A percentile compares a stretch with the other conserved stretches of the same genome.
Evolutionary conservation across 208 protist genomes (phyloP).

Genomic region (Wallacemonas rigidus): DNA sequence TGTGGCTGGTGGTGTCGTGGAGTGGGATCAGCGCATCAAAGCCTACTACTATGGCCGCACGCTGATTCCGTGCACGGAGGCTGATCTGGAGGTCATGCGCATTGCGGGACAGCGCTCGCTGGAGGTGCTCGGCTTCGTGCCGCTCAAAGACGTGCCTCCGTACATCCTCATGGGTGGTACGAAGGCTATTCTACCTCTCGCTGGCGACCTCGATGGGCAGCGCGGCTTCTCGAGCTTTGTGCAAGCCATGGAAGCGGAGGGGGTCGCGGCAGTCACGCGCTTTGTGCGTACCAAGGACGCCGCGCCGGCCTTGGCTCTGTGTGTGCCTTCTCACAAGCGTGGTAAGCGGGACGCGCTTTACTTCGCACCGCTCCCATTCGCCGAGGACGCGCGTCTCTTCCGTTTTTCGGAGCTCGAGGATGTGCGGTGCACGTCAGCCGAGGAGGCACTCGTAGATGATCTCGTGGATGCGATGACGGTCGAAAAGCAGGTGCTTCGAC

Average conservation of each 20-base stretch:
- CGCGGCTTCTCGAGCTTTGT: constrained; percentile 71
- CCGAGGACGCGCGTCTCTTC: constrained; percentile 82
- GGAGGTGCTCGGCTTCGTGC: constrained; percentile 78
- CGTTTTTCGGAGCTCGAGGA: constrained; percentile 60
- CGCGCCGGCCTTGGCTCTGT: constrained; percentile 56
- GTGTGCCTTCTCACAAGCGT: constrained; percentile 39
- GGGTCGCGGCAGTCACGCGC: constrained; percentile 69
- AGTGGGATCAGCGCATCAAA: constrained; percentile 39
- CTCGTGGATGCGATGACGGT: constrained; percentile 82
- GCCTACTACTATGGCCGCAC: constrained; percentile 82
- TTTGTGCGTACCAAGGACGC: constrained; percentile 65
- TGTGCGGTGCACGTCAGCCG: constrained; percentile 31
- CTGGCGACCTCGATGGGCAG: constrained; percentile 61
- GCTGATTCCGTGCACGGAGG: constrained; percentile 77
- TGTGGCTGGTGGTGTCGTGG: constrained; percentile 22
- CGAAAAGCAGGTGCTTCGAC: constrained; percentile 51
- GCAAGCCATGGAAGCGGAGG: constrained; percentile 56
- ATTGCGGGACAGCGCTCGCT: constrained; percentile 54
- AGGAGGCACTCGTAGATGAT: constrained; percentile 63
- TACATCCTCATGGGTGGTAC: constrained; percentile 78
- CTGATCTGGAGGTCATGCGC: constrained; percentile 68
- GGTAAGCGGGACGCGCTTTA: constrained; percentile 55
- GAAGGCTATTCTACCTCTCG: constrained; percentile 60
- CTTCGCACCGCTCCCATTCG: constrained; percentile 77
- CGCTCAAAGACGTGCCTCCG: constrained; percentile 48